phyloP scores from a whole-genome alignment of 371 early-diverging fungal species.

The Rhizopus arrhizus region DNA sequence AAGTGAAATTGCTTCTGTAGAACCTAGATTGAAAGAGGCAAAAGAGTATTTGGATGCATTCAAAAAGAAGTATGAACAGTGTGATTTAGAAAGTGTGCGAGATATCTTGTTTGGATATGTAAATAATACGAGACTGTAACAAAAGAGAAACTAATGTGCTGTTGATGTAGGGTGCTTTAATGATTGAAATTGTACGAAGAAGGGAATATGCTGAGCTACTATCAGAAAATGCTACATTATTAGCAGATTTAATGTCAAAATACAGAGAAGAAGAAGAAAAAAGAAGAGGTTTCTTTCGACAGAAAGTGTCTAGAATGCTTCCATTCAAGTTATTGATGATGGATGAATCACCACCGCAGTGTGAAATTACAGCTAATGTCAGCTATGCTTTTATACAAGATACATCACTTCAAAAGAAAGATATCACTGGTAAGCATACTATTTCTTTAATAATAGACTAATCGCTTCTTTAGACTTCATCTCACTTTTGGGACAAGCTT shows the following conservation, averaged over 20 bases:
- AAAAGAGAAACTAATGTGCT: background rate
- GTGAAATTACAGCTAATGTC: slow-evolving; percentile 56
- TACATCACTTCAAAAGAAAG: slow-evolving; percentile 1
- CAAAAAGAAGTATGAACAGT: slow-evolving; percentile 21
- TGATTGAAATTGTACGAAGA: slow-evolving; percentile 75
- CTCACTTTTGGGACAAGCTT: slow-evolving; percentile 5
- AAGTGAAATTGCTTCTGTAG: slow-evolving; percentile 46
- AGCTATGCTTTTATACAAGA: background rate
- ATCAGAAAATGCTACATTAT: slow-evolving; percentile 55
- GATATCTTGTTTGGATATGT: slow-evolving; percentile 46
- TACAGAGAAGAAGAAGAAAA: slow-evolving; percentile 64
- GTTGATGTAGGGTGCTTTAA: slow-evolving; percentile 54
- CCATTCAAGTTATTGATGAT: slow-evolving; percentile 57
- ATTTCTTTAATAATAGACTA: background rate
- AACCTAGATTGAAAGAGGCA: slow-evolving; percentile 28
- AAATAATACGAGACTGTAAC: slow-evolving; percentile 1
- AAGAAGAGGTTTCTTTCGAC: slow-evolving; percentile 64
- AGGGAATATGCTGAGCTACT: slow-evolving; percentile 67
- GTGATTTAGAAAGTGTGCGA: slow-evolving; percentile 30
- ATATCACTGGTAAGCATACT: slow-evolving; percentile 1
- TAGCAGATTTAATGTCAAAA: slow-evolving; percentile 66
- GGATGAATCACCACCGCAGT: slow-evolving; percentile 65
- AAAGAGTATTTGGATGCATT: slow-evolving; percentile 29
- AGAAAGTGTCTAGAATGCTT: slow-evolving; percentile 56
- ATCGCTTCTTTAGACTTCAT: background rate